Base-by-base conservation (phyloP, 2,329 filamentous ascomycete genomes). In the Calonectria naviculata region DNA sequence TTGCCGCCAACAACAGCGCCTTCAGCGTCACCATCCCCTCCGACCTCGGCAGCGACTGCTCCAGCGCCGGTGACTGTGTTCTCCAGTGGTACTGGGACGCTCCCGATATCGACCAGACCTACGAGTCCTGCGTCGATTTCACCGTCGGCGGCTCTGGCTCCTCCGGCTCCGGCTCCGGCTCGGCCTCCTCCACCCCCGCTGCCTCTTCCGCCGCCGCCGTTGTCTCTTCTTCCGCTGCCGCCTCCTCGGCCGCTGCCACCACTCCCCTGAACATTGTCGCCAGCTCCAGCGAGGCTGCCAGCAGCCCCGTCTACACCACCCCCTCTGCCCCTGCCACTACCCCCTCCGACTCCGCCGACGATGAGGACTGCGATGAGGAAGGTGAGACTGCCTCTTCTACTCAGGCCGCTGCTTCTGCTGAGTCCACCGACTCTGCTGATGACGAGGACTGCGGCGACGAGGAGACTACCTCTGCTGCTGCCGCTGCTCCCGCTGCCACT, bases 41-140 rank as follows among this genome's bases (percentile, higher is more conserved):
- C 41, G 83, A 85, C 69, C 80, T 89, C 24, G 78, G 76, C 9
- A 76, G 76, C 70, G 76, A 88, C 62, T 91, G 89, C 79, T 80
- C 84, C 42, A 84, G 80, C 13, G 84, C 85, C 24, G 89, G 89
- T 47, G 81, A 84, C 71, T 85, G 83, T 62, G 88, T 88, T 4
- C 84, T 92, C 54, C 90, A 92, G 81, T 91, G 90, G 89, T 91
- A 85, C 81, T 92, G 90, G 90, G 85, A 90, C 71, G 89, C 89
- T 5, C 78, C 81, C 19, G 83, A 82, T 66, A 87, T 89, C 71
- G 77, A 88, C 69, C 90, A 92, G 85, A 91, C 90, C 13, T 92
- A 92, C 78, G 88, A 91, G 83, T 86, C 87, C 61, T 92, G 90
- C 81, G 83, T 92, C 63, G 90, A 92, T 77, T 91, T 93, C 61